A percentile compares a stretch with the other conserved stretches of the same genome.
phyloP scores from a whole-genome alignment of 192 early-diverging fungal genomes.

The Funneliformis mosseae region DNA sequence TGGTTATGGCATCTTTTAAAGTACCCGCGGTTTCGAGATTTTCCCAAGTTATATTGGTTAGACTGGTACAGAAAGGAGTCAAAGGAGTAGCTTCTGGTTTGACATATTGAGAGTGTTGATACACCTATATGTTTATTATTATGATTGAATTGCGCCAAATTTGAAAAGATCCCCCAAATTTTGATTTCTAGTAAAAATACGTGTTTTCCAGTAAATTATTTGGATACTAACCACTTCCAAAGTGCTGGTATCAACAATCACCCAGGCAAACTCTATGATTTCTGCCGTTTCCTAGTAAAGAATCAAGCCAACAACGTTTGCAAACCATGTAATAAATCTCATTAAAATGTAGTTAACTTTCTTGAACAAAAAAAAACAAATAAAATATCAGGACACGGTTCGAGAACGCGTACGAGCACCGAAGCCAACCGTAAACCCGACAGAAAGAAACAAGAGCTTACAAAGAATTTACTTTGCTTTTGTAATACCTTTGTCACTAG shows the following conservation, averaged over 20 bases:
- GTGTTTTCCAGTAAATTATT: not conserved
- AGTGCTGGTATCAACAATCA: slow-evolving; percentile 49
- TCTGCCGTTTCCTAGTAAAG: slow-evolving; percentile 56
- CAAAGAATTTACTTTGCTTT: not conserved
- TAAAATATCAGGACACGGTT: slow-evolving; percentile 27
- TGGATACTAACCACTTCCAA: slow-evolving; percentile 40
- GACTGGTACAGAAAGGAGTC: slow-evolving; percentile 59
- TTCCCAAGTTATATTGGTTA: slow-evolving; percentile 64
- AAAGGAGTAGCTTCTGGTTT: slow-evolving; percentile 54
- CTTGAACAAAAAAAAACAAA: slow-evolving; percentile 26
- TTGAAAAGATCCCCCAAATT: not conserved
- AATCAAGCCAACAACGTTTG: slow-evolving; percentile 23
- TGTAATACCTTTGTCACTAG: slow-evolving; percentile 55
- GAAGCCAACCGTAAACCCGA: slow-evolving; percentile 25
- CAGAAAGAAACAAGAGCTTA: not conserved
- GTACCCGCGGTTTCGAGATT: slow-evolving; percentile 53
- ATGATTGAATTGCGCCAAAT: not conserved
- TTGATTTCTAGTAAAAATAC: not conserved
- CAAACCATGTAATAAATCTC: slow-evolving; percentile 34
- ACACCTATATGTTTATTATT: slow-evolving; percentile 18
- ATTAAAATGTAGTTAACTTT: slow-evolving; percentile 27
- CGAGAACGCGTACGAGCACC: slow-evolving; percentile 29
- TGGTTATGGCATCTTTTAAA: slow-evolving; percentile 55
- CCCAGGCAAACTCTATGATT: slow-evolving; percentile 61
- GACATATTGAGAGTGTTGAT: slow-evolving; percentile 53